Evolutionary conservation across 805 yeast species (phyloP).

Genomic region (Candida maris): DNA sequence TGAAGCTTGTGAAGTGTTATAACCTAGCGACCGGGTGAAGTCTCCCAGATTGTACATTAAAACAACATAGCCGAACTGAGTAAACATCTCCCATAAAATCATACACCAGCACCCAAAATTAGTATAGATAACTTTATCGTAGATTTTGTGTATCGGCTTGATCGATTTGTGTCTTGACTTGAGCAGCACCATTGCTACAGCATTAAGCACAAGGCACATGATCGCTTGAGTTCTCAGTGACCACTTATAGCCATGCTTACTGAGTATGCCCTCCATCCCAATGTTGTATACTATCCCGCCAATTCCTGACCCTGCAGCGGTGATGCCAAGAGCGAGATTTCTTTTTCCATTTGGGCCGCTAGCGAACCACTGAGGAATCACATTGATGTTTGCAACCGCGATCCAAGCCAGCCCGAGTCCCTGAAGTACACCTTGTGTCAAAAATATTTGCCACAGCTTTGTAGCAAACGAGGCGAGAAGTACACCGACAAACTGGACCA

Average conservation of each 20-base stretch:
- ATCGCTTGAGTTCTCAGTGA: slow-evolving; percentile 48
- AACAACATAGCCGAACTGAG: slow-evolving; percentile 59
- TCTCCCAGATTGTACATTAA: slow-evolving; percentile 57
- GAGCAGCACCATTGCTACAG: slow-evolving; percentile 33
- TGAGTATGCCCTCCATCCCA: slow-evolving; percentile 44
- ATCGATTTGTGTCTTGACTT: slow-evolving; percentile 37
- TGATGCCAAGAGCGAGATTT: slow-evolving; percentile 48
- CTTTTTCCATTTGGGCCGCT: slow-evolving; percentile 43
- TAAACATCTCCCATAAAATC: slow-evolving; percentile 40
- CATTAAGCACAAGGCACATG: slow-evolving; percentile 33
- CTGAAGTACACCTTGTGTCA: slow-evolving; percentile 64
- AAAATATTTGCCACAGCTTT: slow-evolving; percentile 59
- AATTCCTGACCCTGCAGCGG: slow-evolving; percentile 49
- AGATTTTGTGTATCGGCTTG: slow-evolving; percentile 34
- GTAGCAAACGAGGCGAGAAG: slow-evolving; percentile 59
- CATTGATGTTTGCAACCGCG: slow-evolving; percentile 54
- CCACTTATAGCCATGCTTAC: slow-evolving; percentile 40
- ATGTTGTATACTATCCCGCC: slow-evolving; percentile 50
- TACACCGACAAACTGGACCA: slow-evolving; percentile 50
- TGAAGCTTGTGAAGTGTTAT: slow-evolving; percentile 50
- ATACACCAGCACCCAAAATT: slow-evolving; percentile 34
- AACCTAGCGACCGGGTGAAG: slow-evolving; percentile 59
- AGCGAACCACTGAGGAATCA: slow-evolving; percentile 67
- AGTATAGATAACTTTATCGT: slow-evolving; percentile 39
- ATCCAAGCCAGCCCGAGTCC: slow-evolving; percentile 57